phyloP scores from a whole-genome alignment of 345 rosid genomes.

The Camelina sativa region DNA sequence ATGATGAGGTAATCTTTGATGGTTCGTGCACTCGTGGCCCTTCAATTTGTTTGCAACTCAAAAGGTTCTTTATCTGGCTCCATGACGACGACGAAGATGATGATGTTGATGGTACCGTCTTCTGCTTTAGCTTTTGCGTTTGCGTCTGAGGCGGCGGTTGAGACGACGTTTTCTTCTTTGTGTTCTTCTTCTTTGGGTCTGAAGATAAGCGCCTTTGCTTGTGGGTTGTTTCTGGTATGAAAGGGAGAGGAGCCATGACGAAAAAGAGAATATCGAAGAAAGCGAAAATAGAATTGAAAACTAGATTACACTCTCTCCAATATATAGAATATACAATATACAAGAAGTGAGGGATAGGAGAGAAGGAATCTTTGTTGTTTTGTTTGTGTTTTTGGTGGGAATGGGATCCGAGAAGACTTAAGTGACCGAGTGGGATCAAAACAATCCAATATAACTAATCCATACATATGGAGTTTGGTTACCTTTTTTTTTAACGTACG shows the following conservation, averaged over 20 bases:
- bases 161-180: slow-evolving; percentile 26
- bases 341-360: slow-evolving; percentile 25
- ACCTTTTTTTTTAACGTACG: neutral
- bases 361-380: slow-evolving; percentile 28
- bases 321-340: slow-evolving; percentile 24
- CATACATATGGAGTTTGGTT: slow-evolving; percentile 17
- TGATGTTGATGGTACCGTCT: slow-evolving; percentile 37
- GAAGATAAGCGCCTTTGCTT: slow-evolving; percentile 42
- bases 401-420: slow-evolving; percentile 36
- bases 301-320: slow-evolving; percentile 18
- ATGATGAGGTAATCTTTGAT: slow-evolving; percentile 51
- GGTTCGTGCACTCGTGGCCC: slow-evolving; percentile 75
- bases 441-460: slow-evolving; percentile 19
- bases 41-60: slow-evolving; percentile 86
- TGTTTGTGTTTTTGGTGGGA: slow-evolving; percentile 41
- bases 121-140: slow-evolving; percentile 45
- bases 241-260: slow-evolving; percentile 71
- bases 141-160: slow-evolving; percentile 23
- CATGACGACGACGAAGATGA: slow-evolving; percentile 53
- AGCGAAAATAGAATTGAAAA: neutral
- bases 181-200: slow-evolving; percentile 39
- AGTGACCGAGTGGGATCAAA: slow-evolving; percentile 30
- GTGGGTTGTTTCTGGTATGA: slow-evolving; percentile 50
- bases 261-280: slow-evolving; percentile 18
- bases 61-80: slow-evolving; percentile 90